phyloP scores from a whole-genome alignment of 805 yeast genomes.

The Cyberlindnera nakhonratchasimensis region DNA sequence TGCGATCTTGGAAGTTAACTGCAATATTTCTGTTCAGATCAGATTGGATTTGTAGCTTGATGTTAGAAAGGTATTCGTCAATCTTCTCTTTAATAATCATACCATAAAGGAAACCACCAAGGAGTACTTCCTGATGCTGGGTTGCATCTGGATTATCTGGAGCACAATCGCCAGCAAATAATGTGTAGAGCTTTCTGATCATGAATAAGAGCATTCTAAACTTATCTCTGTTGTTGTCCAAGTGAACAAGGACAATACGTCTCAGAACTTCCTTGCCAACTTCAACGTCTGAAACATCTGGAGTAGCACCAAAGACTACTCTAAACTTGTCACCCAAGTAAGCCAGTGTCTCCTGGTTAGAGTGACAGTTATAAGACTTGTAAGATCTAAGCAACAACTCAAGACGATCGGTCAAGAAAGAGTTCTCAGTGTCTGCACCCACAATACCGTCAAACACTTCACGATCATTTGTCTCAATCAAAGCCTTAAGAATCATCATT shows the following conservation, averaged over 20 bases:
- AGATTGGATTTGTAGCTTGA: conserved; percentile 68
- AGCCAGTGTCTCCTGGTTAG: conserved; percentile 86
- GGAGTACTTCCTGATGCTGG: conserved; percentile 93
- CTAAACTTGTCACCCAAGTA: conserved; percentile 95
- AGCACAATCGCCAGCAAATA: conserved; percentile 94
- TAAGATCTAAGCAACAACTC: conserved; percentile 87
- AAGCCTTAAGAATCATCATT: conserved; percentile 86
- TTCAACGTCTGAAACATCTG: conserved; percentile 83
- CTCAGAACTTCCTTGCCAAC: conserved; percentile 83
- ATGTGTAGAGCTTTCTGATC: conserved; percentile 91
- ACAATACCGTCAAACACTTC: conserved; percentile 95
- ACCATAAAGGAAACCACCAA: conserved; percentile 95
- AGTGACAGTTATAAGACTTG: conserved; percentile 73
- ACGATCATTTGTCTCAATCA: conserved; percentile 86
- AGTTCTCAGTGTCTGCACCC: conserved; percentile 81
- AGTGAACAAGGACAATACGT: conserved; percentile 86
- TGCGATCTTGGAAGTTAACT: conserved; percentile 78
- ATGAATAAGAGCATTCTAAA: conserved; percentile 85
- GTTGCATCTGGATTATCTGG: conserved; percentile 99
- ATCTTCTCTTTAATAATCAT: conserved; percentile 96
- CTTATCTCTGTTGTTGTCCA: conserved; percentile 71
- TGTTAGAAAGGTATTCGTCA: conserved; percentile 81
- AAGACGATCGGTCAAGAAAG: conserved; percentile 96
- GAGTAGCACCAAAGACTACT: conserved; percentile 84
- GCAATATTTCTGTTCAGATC: conserved; percentile 80